A percentile compares a stretch with the other conserved stretches of the same genome.
phyloP scores from a whole-genome alignment of 352 stramenopile species.

The Aphanomyces cochlioides region DNA sequence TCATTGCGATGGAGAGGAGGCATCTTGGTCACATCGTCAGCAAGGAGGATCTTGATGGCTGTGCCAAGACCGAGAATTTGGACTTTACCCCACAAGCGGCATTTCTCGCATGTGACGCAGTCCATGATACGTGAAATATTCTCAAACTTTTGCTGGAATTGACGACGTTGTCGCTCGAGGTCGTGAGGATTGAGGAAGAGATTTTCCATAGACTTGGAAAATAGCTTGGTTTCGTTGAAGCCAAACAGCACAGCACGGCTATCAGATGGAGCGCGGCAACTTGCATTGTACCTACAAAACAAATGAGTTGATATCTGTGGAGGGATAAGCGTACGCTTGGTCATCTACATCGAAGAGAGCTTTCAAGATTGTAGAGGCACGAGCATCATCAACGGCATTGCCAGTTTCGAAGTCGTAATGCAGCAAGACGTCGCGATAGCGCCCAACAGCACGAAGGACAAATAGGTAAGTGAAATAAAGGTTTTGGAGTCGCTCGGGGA shows the following conservation, averaged over 20 bases:
- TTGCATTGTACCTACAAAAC: slow-evolving; percentile 28
- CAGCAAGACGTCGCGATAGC: slow-evolving; percentile 90
- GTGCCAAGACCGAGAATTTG: slow-evolving; percentile 96
- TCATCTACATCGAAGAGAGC: slow-evolving; percentile 64
- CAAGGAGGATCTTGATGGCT: slow-evolving; percentile 96
- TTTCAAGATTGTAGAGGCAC: slow-evolving; percentile 63
- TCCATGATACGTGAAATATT: slow-evolving; percentile 98
- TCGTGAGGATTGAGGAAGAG: slow-evolving; percentile 36
- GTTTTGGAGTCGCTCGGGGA: slow-evolving; percentile 95
- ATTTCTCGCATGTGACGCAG: slow-evolving; percentile 99
- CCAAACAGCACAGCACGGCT: slow-evolving; percentile 69
- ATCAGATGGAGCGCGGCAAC: slow-evolving; percentile 38
- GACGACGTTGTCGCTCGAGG: slow-evolving; percentile 30
- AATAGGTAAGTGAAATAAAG: slow-evolving; percentile 99
- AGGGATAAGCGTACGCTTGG: slow-evolving; percentile 40
- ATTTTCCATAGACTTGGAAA: slow-evolving; percentile 24
- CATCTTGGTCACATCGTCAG: slow-evolving; percentile 74
- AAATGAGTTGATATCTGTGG: slow-evolving; percentile 42
- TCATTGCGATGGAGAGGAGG: slow-evolving; percentile 91
- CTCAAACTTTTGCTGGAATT: slow-evolving; percentile 92
- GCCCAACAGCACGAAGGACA: slow-evolving; percentile 92
- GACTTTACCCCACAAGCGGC: slow-evolving; percentile 97
- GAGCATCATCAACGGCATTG: slow-evolving; percentile 81
- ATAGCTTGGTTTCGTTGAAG: slow-evolving; percentile 85
- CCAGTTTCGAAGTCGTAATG: slow-evolving; percentile 94